Base-by-base conservation (phyloP, 306 rosid species). In the Dicorynia guianensis region DNA sequence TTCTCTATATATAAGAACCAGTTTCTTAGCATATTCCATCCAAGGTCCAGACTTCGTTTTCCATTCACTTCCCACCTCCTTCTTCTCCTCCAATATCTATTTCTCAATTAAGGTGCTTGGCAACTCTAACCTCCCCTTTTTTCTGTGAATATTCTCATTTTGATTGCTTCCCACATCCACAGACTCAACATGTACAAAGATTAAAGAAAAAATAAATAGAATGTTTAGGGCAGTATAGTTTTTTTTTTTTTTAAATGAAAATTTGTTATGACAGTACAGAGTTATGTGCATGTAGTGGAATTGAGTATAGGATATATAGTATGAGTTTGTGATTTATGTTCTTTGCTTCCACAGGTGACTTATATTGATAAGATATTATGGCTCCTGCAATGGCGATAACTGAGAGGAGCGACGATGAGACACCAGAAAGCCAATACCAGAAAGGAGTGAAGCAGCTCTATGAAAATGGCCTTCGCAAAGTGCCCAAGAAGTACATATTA, bases 391-490 rank as follows among this genome's bases (percentile, higher is more conserved):
- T 89, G 85, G 74, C 76, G 11, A 72, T 46, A 57, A 50, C 67
- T 25, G 76, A 74, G 64, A 63, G 59, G 53, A 55, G 18, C 14
- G 39, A 65, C 6, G 76, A 64, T 6, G 73, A 77, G 8, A 60
- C 12, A 6, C 9, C 38, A 30, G 91, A 79, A 62, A 62, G 54
- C 19, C 63, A 50, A 58, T 89, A 77, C 78, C 93, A 88, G 61
- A 91, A 84, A 76, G 97, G 98, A 67, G 96, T 91, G 69, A 88
- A 91, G 86, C 81, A 86, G 11, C 80, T 93, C 4, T 81, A 48
- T 69, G 97, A 93, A 48, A 85, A 58, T 18, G 96, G 93, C 20
- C 56, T 91, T 63, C 78, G 69, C 9, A 81, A 18, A 69, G 82
- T 93, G 4, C 97, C 98, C 48, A 74, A 43, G 53, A 93, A 88